A percentile compares a stretch with the other conserved stretches of the same genome.
Conservation (phyloP, 495 filamentous ascomycete genomes). For the Aspergillus leporis region DNA sequence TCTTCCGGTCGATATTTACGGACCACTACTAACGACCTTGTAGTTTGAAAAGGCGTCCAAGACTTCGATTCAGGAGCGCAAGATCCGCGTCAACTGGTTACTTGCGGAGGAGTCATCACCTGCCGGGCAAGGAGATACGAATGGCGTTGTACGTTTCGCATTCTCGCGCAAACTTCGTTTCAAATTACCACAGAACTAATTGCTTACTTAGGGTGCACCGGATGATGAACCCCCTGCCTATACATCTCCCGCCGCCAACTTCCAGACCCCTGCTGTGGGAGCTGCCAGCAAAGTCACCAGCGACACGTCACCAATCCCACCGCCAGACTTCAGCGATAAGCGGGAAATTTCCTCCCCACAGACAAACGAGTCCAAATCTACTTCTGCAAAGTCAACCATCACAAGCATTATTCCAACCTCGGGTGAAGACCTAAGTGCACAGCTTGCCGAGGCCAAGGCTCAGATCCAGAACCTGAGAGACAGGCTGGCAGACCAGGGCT, state of each 20-base stretch:
- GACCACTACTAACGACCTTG: slow-evolving; percentile 20
- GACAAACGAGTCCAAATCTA: slow-evolving; percentile 22
- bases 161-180: slow-evolving; percentile 7
- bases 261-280: slow-evolving; percentile 50
- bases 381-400: slow-evolving; percentile 40
- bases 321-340: slow-evolving; percentile 47
- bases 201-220: slow-evolving; percentile 19
- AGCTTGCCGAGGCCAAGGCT: slow-evolving; percentile 75
- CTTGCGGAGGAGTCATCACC: slow-evolving; percentile 49
- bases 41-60: slow-evolving; percentile 75
- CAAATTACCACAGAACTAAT: background rate
- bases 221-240: slow-evolving; percentile 58
- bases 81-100: slow-evolving; percentile 90
- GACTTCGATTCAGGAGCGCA: slow-evolving; percentile 80
- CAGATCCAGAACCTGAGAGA: slow-evolving; percentile 70
- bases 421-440: slow-evolving; percentile 64
- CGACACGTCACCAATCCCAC: slow-evolving; percentile 38
- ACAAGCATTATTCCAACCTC: slow-evolving; percentile 47
- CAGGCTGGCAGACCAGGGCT: slow-evolving; percentile 65
- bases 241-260: slow-evolving; percentile 54
- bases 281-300: slow-evolving; percentile 30
- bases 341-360: slow-evolving; percentile 38
- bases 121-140: slow-evolving; percentile 43
- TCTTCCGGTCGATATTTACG: background rate
- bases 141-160: slow-evolving; percentile 45